These are phyloP conservation scores for Scheffersomyces illinoinensis DNA, from an alignment of 1,139 yeast species.

Conservation along the genomic window DNA sequence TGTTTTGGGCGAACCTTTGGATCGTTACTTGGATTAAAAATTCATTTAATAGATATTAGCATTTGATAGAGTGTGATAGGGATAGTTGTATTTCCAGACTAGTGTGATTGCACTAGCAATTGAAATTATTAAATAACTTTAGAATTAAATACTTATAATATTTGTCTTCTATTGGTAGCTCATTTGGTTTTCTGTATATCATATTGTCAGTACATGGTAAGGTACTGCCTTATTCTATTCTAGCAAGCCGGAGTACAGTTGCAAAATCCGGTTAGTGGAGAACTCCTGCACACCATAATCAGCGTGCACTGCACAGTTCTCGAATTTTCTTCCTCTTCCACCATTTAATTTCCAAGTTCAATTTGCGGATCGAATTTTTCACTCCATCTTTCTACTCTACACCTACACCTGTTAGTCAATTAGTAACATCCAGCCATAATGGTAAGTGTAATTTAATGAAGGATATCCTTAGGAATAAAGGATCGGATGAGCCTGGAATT, in stretches of 20 bases:
- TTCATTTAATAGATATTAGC: background rate
- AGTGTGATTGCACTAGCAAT: too few species aligned
- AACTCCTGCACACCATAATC: background rate
- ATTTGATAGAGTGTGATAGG: background rate
- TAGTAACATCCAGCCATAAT: slow-evolving; percentile 7
- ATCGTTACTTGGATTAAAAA: slow-evolving; percentile 71
- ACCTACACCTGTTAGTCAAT: background rate
- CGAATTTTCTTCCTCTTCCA: background rate
- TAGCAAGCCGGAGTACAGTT: background rate
- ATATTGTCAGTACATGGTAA: too few species aligned
- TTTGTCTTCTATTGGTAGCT: too few species aligned
- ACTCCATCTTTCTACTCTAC: background rate
- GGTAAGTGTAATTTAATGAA: slow-evolving; percentile 14
- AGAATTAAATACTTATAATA: too few species aligned
- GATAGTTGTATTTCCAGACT: background rate
- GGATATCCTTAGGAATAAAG: background rate
- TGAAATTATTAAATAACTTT: too few species aligned
- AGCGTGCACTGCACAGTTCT: background rate
- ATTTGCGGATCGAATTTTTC: background rate
- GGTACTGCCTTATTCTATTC: too few species aligned
- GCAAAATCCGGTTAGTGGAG: background rate
- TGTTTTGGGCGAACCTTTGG: slow-evolving; percentile 93
- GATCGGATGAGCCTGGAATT: background rate
- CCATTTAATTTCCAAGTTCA: background rate
- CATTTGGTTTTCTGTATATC: too few species aligned